phyloP scores from a whole-genome alignment of 225 moss, liverwort and hornwort species.

The Anthoceros angustus region DNA sequence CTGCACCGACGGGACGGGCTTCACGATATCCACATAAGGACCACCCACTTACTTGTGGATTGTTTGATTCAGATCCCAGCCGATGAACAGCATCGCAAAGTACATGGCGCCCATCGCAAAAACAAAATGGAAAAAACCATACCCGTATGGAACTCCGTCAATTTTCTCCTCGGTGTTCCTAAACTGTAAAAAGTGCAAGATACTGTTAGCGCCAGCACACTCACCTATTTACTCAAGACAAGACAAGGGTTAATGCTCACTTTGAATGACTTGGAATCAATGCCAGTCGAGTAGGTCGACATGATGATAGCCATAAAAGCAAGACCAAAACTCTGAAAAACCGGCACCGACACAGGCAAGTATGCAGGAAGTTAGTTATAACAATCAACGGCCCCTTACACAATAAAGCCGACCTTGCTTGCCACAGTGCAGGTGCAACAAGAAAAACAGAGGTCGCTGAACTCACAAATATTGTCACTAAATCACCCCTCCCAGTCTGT shows the following conservation, averaged over 20 bases:
- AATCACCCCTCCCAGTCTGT: slow-evolving; percentile 79
- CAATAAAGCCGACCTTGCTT: too few relatives aligned
- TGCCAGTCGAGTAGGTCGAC: slow-evolving; percentile 86
- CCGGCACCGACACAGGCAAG: neutral
- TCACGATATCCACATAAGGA: neutral
- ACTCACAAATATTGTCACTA: slow-evolving; percentile 73
- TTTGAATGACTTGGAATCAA: slow-evolving; percentile 72
- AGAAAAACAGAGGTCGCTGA: neutral
- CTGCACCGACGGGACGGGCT: neutral
- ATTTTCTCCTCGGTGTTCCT: slow-evolving; percentile 22
- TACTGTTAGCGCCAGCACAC: neutral
- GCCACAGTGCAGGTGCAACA: neutral
- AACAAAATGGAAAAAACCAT: slow-evolving; percentile 94
- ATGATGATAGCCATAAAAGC: slow-evolving; percentile 72
- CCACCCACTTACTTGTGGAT: slow-evolving; percentile 48
- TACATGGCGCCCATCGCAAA: slow-evolving; percentile 97
- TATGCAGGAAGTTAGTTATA: neutral
- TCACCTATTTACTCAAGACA: neutral
- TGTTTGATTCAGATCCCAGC: slow-evolving; percentile 94
- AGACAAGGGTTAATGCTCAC: slow-evolving; percentile 18
- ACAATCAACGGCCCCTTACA: too few relatives aligned
- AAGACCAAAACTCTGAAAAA: slow-evolving; percentile 68
- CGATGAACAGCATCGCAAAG: slow-evolving; percentile 92
- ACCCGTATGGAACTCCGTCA: slow-evolving; percentile 56
- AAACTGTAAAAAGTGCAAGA: slow-evolving; percentile 27